phyloP scores from a whole-genome alignment of 345 rosid genomes.

The Salix exigua region DNA sequence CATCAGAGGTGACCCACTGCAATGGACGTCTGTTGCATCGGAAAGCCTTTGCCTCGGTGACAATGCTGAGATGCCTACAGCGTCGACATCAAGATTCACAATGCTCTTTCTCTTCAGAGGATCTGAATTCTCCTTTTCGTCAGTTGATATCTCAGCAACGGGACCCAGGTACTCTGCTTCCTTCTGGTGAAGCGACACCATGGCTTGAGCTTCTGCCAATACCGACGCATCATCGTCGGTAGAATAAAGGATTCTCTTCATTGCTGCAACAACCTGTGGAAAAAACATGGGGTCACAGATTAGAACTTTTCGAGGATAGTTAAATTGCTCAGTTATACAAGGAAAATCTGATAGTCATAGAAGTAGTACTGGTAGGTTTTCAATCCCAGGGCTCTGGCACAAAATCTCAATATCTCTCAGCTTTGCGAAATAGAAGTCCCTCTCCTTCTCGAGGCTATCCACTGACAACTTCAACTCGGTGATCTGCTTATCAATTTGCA shows the following conservation, averaged over 20 bases:
- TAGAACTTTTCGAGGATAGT: neutral
- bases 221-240: constrained; percentile 64
- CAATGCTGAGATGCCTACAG: constrained; percentile 55
- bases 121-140: constrained; percentile 56
- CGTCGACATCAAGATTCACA: constrained; percentile 67
- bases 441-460: constrained; percentile 93
- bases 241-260: constrained; percentile 75
- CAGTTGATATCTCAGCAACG: constrained; percentile 60
- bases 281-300: neutral
- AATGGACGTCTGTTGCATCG: constrained; percentile 85
- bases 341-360: neutral
- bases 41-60: constrained; percentile 88
- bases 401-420: constrained; percentile 86
- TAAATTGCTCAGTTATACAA: neutral
- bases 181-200: constrained; percentile 40
- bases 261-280: constrained; percentile 71
- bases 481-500: constrained; percentile 43
- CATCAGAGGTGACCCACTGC: constrained; percentile 86
- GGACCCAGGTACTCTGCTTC: constrained; percentile 56
- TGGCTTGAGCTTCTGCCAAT: constrained; percentile 67
- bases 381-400: constrained; percentile 67
- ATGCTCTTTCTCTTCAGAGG: constrained; percentile 75
- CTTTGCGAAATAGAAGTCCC: constrained; percentile 90
- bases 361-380: constrained; percentile 54
- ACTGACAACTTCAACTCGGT: constrained; percentile 88